Conservation (phyloP, 1,284 basidiomycete species). For the Microbotryum silenes-acaulis region DNA sequence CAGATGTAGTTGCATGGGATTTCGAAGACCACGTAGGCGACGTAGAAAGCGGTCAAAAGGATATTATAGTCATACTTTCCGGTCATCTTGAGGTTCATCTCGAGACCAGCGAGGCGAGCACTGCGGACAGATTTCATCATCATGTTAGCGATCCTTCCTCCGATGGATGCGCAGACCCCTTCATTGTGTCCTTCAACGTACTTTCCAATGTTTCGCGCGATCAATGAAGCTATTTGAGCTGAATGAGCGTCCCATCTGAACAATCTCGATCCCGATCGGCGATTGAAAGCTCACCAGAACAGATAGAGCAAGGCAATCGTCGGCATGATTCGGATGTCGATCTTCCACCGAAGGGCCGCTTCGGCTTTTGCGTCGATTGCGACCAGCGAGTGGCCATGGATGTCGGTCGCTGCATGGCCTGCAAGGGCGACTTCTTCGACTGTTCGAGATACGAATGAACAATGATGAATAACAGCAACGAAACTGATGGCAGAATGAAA, state of each 20-base stretch:
- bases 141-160: no score
- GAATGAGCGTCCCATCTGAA: not conserved
- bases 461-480: no score
- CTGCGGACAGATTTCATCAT: no score
- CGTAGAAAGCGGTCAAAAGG: conserved; percentile 37
- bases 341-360: conserved; percentile 18
- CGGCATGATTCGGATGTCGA: conserved; percentile 36
- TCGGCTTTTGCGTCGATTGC: conserved; percentile 37
- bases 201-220: conserved; percentile 42
- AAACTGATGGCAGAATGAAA: no score
- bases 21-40: conserved; percentile 54
- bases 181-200: no score
- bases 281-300: conserved; percentile 1
- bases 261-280: not conserved
- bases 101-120: conserved; percentile 54
- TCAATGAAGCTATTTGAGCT: conserved; percentile 8
- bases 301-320: conserved; percentile 32
- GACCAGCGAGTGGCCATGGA: conserved; percentile 23
- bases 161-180: no score
- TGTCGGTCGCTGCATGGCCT: conserved; percentile 26
- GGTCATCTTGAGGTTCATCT: conserved; percentile 49
- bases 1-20: conserved; percentile 53
- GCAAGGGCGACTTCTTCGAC: conserved; percentile 22
- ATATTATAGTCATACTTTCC: conserved; percentile 39
- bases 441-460: not conserved